Conservation (phyloP, 257 asterid species). For the Penstemon eatonii region DNA sequence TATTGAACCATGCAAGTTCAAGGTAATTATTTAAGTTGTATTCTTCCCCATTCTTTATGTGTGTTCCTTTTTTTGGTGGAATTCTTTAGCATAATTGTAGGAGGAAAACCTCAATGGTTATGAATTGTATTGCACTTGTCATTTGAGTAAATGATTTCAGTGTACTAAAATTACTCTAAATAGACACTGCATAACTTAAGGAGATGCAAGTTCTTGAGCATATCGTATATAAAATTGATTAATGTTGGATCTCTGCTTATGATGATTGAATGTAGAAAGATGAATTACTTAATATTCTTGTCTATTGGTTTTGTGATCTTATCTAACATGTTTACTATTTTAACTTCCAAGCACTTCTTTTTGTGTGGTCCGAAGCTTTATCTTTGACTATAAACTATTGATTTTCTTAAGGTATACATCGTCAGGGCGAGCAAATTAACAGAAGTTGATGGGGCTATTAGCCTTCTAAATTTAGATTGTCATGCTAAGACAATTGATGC, state of each 20-base stretch:
- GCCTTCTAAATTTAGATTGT: slow-evolving; percentile 25
- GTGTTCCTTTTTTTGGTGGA: slow-evolving; percentile 6
- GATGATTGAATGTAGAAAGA: not conserved
- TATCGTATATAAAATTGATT: no score
- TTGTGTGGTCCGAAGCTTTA: not conserved
- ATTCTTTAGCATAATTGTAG: not conserved
- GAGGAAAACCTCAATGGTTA: not conserved
- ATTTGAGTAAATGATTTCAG: no score
- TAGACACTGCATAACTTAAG: no score
- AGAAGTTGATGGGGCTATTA: slow-evolving; percentile 42
- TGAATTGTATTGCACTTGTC: not conserved
- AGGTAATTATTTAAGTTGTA: slow-evolving; percentile 24
- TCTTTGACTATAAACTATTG: not conserved
- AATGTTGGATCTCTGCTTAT: no score
- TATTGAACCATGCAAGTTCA: slow-evolving; percentile 43
- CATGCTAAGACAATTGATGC: slow-evolving; percentile 24
- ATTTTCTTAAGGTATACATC: slow-evolving; percentile 52
- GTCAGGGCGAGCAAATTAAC: slow-evolving; percentile 35
- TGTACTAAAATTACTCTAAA: no score
- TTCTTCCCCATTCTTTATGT: not conserved
- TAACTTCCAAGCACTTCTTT: not conserved
- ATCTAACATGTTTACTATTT: not conserved
- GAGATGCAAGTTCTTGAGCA: no score
- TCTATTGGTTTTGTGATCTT: not conserved
- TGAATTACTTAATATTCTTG: not conserved